Evolutionary conservation across 768 basidiomycete species (phyloP).

Genomic region (Collybia nuda): DNA sequence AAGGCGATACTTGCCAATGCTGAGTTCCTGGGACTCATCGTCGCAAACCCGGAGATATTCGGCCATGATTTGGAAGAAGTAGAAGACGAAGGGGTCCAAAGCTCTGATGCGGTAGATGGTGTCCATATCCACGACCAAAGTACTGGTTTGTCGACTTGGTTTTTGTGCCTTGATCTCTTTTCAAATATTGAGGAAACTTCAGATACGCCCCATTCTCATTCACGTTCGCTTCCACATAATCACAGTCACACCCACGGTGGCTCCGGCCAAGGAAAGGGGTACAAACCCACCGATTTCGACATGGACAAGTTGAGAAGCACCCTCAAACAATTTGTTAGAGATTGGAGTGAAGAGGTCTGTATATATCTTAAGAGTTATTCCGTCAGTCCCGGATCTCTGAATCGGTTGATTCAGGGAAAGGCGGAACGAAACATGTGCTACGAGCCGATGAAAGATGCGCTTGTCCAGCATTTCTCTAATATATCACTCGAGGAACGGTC

Average conservation of each 20-base stretch:
- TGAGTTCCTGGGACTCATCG: conserved; percentile 71
- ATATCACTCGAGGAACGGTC: conserved; percentile 58
- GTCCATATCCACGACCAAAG: not conserved
- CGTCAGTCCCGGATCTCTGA: not conserved
- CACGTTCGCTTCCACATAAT: conserved; percentile 26
- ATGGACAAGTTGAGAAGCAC: conserved; percentile 93
- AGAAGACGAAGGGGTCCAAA: conserved; percentile 8
- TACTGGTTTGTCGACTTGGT: not conserved
- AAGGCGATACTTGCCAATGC: conserved; percentile 79
- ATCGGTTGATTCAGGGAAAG: conserved; percentile 51
- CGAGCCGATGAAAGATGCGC: conserved; percentile 74
- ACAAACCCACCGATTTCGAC: conserved; percentile 66
- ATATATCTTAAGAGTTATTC: not conserved
- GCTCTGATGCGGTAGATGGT: conserved; percentile 3
- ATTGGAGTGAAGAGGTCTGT: conserved; percentile 84
- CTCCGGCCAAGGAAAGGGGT: conserved; percentile 24
- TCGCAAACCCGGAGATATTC: conserved; percentile 82
- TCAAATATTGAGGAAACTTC: too few species aligned
- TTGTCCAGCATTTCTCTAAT: conserved; percentile 62
- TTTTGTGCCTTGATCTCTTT: too few species aligned
- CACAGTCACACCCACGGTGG: conserved; percentile 32
- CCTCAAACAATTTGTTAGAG: conserved; percentile 88
- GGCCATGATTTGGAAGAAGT: conserved; percentile 45
- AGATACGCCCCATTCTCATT: conserved; percentile 10
- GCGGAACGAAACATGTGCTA: conserved; percentile 80